phyloP scores from a whole-genome alignment of 2,329 filamentous ascomycete genomes.

The Penicillium sp. region DNA sequence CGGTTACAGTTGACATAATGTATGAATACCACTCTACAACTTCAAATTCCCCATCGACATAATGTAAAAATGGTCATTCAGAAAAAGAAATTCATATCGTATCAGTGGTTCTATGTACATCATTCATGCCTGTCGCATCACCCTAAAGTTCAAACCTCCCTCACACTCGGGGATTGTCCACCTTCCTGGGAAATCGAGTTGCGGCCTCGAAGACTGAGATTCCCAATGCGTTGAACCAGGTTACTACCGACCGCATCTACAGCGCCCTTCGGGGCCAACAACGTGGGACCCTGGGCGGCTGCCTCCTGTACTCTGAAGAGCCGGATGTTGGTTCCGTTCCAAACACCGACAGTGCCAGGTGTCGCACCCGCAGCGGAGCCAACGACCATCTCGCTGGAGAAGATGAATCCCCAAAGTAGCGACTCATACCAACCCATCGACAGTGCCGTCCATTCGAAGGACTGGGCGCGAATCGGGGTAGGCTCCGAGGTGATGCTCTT shows the following conservation, averaged over 20 bases:
- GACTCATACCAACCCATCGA: slow-evolving; percentile 95
- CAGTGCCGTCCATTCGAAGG: slow-evolving; percentile 89
- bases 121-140: background rate
- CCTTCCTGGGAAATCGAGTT: slow-evolving; percentile 31
- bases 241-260: slow-evolving; percentile 92
- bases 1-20: background rate
- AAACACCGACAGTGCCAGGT: slow-evolving; percentile 83
- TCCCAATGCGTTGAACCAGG: slow-evolving; percentile 79
- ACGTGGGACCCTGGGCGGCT: slow-evolving; percentile 69
- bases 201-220: slow-evolving; percentile 59
- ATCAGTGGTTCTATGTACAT: slow-evolving; percentile 16
- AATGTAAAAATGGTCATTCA: background rate
- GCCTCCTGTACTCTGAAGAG: slow-evolving; percentile 88
- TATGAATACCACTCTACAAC: background rate
- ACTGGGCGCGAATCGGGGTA: slow-evolving; percentile 70
- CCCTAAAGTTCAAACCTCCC: slow-evolving; percentile 35
- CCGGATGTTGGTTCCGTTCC: slow-evolving; percentile 85
- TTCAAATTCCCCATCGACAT: background rate
- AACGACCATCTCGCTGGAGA: slow-evolving; percentile 77
- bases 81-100: slow-evolving; percentile 7
- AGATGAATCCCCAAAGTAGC: slow-evolving; percentile 88
- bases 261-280: slow-evolving; percentile 80
- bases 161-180: slow-evolving; percentile 29
- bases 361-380: slow-evolving; percentile 47
- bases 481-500: slow-evolving; percentile 65